These are phyloP conservation scores for Colletotrichum musicola DNA, from an alignment of 2,329 filamentous ascomycete genomes.

Conservation along the genomic window DNA sequence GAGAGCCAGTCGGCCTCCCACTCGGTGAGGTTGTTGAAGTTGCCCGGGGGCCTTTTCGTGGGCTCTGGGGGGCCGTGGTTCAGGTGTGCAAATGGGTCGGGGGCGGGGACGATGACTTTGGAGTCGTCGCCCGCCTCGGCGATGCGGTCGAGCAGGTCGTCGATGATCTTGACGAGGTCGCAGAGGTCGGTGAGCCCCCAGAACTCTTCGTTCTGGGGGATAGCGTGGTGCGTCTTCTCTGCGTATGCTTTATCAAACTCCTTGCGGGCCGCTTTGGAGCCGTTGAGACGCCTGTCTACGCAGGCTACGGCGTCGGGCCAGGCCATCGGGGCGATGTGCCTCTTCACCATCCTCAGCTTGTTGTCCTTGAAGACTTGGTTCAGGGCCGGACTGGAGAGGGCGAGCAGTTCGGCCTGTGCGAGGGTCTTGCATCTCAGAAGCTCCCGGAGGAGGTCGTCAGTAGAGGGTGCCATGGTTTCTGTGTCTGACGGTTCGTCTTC, in stretches of 20 bases:
- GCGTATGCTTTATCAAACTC: background rate
- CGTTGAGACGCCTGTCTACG: constrained; percentile 22
- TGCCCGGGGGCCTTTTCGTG: background rate
- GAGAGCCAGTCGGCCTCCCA: constrained; percentile 21
- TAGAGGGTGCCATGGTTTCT: background rate
- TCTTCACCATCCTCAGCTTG: constrained; percentile 4
- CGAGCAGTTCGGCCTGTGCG: background rate
- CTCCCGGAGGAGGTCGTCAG: background rate
- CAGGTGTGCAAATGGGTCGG: background rate
- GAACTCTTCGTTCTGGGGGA: background rate
- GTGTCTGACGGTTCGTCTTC: background rate
- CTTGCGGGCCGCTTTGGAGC: background rate
- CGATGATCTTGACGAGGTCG: background rate
- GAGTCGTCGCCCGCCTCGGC: background rate
- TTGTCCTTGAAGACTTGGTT: background rate
- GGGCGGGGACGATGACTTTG: background rate
- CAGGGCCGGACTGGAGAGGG: background rate
- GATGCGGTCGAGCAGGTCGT: constrained; percentile 9
- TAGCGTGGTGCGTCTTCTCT: background rate
- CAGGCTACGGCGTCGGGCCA: constrained; percentile 24
- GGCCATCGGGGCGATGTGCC: constrained; percentile 8
- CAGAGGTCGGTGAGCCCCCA: constrained; percentile 31
- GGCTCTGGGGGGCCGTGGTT: too few species aligned
- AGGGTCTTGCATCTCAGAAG: background rate
- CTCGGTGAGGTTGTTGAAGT: background rate